Conservation (phyloP, 2,329 filamentous ascomycete genomes). For the Sporothrix luriei region DNA sequence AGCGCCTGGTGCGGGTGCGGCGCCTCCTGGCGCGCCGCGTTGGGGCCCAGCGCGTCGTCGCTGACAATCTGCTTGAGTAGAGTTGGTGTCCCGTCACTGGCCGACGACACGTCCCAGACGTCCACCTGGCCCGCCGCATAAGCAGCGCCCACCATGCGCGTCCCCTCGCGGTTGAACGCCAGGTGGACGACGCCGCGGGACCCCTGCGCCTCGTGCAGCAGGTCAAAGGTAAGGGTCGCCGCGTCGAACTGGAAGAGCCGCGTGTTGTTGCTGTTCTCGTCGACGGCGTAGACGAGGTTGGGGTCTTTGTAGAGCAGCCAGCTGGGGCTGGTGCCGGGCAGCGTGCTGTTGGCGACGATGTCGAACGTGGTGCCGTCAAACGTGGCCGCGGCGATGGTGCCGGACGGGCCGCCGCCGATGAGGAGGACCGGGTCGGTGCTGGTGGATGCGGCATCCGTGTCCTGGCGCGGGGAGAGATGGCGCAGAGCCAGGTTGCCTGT, state of each 20-base stretch:
- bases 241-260: slow-evolving; percentile 48
- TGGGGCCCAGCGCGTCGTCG: slow-evolving; percentile 43
- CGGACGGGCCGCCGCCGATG: slow-evolving; percentile 45
- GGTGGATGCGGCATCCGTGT: not conserved
- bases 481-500: not conserved
- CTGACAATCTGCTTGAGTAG: slow-evolving; percentile 47
- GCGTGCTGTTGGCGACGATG: slow-evolving; percentile 44
- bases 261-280: slow-evolving; percentile 51
- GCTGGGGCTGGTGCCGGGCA: slow-evolving; percentile 44
- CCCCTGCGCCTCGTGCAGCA: slow-evolving; percentile 42
- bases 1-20: slow-evolving; percentile 53
- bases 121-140: slow-evolving; percentile 50
- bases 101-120: slow-evolving; percentile 49
- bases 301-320: slow-evolving; percentile 51
- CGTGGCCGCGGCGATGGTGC: slow-evolving; percentile 47
- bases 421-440: slow-evolving; percentile 43
- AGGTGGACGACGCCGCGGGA: slow-evolving; percentile 53
- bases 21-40: slow-evolving; percentile 42
- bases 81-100: slow-evolving; percentile 42
- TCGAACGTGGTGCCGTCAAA: slow-evolving; percentile 49
- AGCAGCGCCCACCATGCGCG: slow-evolving; percentile 50
- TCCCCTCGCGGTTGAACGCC: slow-evolving; percentile 50
- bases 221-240: slow-evolving; percentile 40
- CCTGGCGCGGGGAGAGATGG: not conserved
- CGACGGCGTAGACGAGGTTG: slow-evolving; percentile 50